Evolutionary conservation across 441 rosid species (phyloP), one percentile per base, ranked within the genome.

Genomic region (Kokia cookei): DNA sequence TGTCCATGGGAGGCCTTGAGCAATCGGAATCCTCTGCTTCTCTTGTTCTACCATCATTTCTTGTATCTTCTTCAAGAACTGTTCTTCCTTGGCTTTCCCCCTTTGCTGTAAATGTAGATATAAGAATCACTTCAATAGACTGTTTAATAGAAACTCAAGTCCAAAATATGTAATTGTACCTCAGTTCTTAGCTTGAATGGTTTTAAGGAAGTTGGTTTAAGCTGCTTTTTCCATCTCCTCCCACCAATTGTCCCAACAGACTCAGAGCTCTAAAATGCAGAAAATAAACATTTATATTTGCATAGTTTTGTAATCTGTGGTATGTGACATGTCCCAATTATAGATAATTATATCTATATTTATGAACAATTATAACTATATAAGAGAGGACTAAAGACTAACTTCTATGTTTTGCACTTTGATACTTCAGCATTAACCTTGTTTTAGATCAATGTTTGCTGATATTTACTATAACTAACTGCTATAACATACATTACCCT

Each of bases 1-100:
- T 71, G 99, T 96, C 92, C 91, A 92, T 43, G 99, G 99, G 76
- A 92, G 96, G 77, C 98, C 99, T 83, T 93, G 98, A 7, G 99
- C 98, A 69, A 91, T 68, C 1, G 94, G 99, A 73, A 93, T 84
- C 65, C 96, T 83, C 78, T 73, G 84, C 79, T 77, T 92, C 82
- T 92, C 93, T 81, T 89, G 93, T 80, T 88, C 96, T 13, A 62
- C 67, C 82, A 81, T 84, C 78, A 86, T 86, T 74, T 93, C 95
- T 13, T 84, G 95, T 12, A 91, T 42, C 85, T 88, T 95, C 83
- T 89, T 90, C 73, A 82, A 72, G 70, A 96, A 89, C 69, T 96
- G 97, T 62, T 93, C 97, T 78, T 92, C 97, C 82, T 96, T 96
- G 76, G 76, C 6, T 76, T 75, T 90, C 72, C 99, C 99, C 82